Evolutionary conservation across 2,329 filamentous ascomycete species (phyloP), one percentile per base, ranked within the genome.

Genomic region (Penicillium sp.): DNA sequence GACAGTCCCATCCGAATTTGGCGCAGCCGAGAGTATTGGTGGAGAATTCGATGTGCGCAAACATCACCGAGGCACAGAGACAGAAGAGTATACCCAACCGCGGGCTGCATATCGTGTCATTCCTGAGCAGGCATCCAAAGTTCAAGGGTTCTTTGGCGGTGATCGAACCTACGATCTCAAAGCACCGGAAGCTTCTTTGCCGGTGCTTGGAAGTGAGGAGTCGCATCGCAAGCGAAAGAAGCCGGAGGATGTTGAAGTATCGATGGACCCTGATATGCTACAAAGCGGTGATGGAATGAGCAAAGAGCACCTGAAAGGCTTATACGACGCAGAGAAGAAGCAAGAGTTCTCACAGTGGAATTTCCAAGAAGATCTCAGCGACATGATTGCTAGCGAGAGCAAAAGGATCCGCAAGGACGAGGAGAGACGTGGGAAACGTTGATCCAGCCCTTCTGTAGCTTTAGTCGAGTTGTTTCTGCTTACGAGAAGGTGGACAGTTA

Each of bases 381-480:
- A 96, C 67, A 95, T 99, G 90, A 97, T 99, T 77, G 91, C 91
- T 12, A 87, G 90, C 66, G 94, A 97, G 77, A 91, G 87, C 68
- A 97, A 97, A 82, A 83, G 91, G 70, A 83, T 92, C 70, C 95
- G 92, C 82, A 84, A 89, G 62, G 92, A 96, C 65, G 86, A 90
- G 71, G 91, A 96, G 73, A 85, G 86, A 70, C 81, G 81, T 66
- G 81, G 84, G 61, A 87, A 87, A 78, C 65, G 70, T 50, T 77
- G 58, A 68, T 47, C 21, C 6, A 9, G 16, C 18, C 28, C 4
- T n/a, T n/a, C n/a, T n/a, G n/a, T n/a, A n/a, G n/a, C n/a, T n/a
- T n/a, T n/a, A n/a, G n/a, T 18, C 16, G 38, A 28, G 26, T 23
- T 24, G 26, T 9, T 30, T 30, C 9, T 30, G 26, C 26, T 30